A percentile compares a stretch with the other conserved stretches of the same genome.
phyloP scores from a whole-genome alignment of 495 filamentous ascomycete genomes.

The Neurospora cerealis region DNA sequence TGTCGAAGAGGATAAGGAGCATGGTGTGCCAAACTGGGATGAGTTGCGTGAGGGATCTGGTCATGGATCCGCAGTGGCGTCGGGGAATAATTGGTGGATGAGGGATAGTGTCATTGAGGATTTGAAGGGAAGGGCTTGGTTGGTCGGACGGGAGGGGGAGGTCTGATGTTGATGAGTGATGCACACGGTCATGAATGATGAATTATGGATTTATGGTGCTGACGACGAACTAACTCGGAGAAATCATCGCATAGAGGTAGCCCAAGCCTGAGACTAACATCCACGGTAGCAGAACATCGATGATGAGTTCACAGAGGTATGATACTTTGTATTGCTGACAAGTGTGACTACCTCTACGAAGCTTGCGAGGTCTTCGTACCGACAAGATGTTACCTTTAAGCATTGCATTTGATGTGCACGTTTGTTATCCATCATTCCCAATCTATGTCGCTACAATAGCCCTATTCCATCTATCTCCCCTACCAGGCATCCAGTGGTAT shows the following conservation, averaged over 20 bases:
- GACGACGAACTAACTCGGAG: background rate
- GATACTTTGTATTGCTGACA: background rate
- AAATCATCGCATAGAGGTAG: background rate
- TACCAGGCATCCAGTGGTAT: background rate
- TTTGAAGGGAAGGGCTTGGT: conserved; percentile 47
- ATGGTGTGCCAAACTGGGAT: background rate
- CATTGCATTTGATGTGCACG: no score
- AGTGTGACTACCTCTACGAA: background rate
- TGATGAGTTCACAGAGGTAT: background rate
- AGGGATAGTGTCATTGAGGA: conserved; percentile 43
- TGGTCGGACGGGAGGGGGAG: conserved; percentile 23
- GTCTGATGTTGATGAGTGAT: background rate
- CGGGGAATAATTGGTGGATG: conserved; percentile 36
- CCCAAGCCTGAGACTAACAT: background rate
- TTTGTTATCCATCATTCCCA: background rate
- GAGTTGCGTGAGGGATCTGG: background rate
- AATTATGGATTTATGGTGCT: background rate
- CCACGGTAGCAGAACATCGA: background rate
- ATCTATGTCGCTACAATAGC: background rate
- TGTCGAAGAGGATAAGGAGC: conserved; percentile 11
- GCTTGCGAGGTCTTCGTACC: background rate
- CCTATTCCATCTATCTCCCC: background rate
- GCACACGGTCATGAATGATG: background rate
- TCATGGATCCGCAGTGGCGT: conserved; percentile 3
- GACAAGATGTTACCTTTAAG: background rate